Conservation (phyloP, 139 green algal genomes). For the Chlamydomonas schloesseri region DNA sequence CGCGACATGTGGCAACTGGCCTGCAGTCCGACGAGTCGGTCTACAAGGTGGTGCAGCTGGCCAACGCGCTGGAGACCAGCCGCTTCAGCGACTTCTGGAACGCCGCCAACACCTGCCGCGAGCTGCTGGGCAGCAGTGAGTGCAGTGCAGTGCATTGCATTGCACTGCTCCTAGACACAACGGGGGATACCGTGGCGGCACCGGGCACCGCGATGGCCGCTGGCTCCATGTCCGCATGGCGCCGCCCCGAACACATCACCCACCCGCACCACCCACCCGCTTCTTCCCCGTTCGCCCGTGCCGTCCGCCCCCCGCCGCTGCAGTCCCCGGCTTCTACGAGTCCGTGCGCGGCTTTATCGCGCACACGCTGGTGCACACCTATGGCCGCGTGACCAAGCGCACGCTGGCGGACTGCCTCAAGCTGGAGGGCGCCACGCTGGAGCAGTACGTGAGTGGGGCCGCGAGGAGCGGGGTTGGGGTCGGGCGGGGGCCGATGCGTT, state of each 20-base stretch:
- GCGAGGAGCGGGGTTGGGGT: neutral
- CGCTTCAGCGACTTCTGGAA: constrained; percentile 64
- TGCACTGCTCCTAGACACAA: no score
- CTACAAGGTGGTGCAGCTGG: constrained; percentile 54
- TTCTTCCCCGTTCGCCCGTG: no score
- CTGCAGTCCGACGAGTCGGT: constrained; percentile 54
- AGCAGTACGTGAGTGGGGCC: constrained; percentile 47
- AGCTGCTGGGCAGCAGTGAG: constrained; percentile 25
- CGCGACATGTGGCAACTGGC: no score
- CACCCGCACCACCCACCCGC: no score
- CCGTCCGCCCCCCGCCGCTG: no score
- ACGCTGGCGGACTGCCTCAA: constrained; percentile 55
- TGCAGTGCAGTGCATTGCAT: no score
- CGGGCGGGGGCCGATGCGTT: no score
- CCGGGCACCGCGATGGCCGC: no score
- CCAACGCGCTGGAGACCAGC: constrained; percentile 55
- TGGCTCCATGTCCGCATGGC: no score
- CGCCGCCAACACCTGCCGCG: constrained; percentile 34
- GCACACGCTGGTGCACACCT: constrained; percentile 52
- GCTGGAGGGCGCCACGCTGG: constrained; percentile 44
- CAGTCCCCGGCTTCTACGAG: constrained; percentile 65
- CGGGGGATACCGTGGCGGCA: no score
- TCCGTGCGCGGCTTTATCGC: constrained; percentile 54
- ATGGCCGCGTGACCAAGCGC: constrained; percentile 47
- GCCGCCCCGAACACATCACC: no score